Evolutionary conservation across 2,329 filamentous ascomycete genomes (phyloP).

Genomic region (Trichothecium sympodiale): DNA sequence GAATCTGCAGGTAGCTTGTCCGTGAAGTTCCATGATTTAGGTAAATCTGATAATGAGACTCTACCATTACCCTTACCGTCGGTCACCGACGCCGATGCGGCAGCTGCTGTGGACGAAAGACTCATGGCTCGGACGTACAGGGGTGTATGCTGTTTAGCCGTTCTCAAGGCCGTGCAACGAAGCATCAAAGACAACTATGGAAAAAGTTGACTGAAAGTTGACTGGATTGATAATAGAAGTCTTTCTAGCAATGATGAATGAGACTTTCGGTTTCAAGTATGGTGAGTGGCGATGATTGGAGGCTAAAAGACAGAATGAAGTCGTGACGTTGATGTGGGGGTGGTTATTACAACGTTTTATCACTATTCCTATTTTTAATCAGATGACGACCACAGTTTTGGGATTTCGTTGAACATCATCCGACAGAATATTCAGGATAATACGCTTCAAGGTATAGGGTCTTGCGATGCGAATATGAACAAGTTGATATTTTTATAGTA

Average conservation of each 20-base stretch:
- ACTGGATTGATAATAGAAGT: not conserved
- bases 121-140: not conserved
- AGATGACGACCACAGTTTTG: too few species aligned
- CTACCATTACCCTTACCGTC: slow-evolving; percentile 11
- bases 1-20: slow-evolving; percentile 65
- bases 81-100: not conserved
- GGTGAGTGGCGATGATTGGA: not conserved
- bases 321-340: too few species aligned
- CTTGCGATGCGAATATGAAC: too few species aligned
- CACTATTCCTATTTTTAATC: slow-evolving; percentile 46
- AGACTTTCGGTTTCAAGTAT: too few species aligned
- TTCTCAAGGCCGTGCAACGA: slow-evolving; percentile 16
- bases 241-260: too few species aligned
- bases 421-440: too few species aligned
- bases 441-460: too few species aligned
- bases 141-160: slow-evolving; percentile 17
- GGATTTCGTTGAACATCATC: too few species aligned
- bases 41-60: slow-evolving; percentile 40
- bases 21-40: slow-evolving; percentile 56
- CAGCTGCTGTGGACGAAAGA: not conserved
- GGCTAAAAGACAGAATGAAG: not conserved
- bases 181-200: slow-evolving; percentile 20
- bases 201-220: not conserved
- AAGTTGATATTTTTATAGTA: too few species aligned
- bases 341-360: not conserved